Evolutionary conservation across 768 basidiomycete species (phyloP), one percentile per base, ranked within the genome.

Genomic region (Pleurotus djamor): DNA sequence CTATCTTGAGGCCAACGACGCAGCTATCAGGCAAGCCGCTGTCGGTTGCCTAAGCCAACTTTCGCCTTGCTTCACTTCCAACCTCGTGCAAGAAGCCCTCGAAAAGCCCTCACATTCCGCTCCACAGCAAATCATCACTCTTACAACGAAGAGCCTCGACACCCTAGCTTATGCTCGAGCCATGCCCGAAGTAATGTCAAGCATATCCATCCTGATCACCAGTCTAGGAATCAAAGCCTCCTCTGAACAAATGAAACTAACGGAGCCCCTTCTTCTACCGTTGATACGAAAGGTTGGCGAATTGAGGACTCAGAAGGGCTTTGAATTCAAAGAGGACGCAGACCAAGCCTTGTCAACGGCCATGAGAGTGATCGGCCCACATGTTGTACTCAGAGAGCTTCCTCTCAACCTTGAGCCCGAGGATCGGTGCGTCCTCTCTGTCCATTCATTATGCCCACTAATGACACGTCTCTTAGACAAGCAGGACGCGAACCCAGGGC

Each of bases 271-370:
- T 4, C 75, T 96, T 33, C 68, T 89, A 52, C 84, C 87, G 41
- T 68, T 95, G 43, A 80, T 98, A 47, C 72, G 80, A 60, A 84
- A 84, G 59, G 78, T 96, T 21, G 92, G 86, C 5, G 87, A 89
- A 36, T 73, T 96, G 56, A 76, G 96, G 57, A 77, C 83, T 28
- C 80, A 89, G 66, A 93, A 90, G 71, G 85, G 80, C 1, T 99
- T 98, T 66, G 94, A 97, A 71, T 83, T 91, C 73, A 95, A 93
- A 70, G 95, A 96, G 68, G 85, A 83, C 16, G 94, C 88, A 12
- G 96, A 99, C 68, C 76, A 75, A 8, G 86, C 89, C 0, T 75
- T 98, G 37, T 85, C 89, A 1, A 83, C 84, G 28, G 92, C 94
- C 0, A 91, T 97, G 83, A 84, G 86, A 60, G 81, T 92, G 4